Base-by-base conservation (phyloP, 768 basidiomycete genomes). In the Hebeloma cylindrosporum region DNA sequence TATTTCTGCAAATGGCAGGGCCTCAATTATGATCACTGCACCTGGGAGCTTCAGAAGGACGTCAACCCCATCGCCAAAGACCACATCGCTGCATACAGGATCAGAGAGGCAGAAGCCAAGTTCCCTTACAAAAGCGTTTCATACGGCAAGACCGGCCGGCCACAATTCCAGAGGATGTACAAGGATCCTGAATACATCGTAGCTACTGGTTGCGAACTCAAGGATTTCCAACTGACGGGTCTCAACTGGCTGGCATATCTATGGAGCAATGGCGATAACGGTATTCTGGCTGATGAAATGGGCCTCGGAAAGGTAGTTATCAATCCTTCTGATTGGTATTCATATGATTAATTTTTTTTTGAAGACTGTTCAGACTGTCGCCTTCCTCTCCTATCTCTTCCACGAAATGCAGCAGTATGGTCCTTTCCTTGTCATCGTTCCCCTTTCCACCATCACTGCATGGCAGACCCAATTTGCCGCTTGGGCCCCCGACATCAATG, bases 251-350 rank as follows among this genome's bases (percentile, higher is more conserved):
- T 99, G n/a, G 87, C 91, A 3, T 98, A 95, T 65, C 72, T 94
- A 11, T 98, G 96, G 96, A 83, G 79, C 53, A 83, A 91, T 55
- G 90, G 90, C 7, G 88, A 95, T 57, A 98, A 98, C 61, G 96
- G 96, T 14, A 96, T 99, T 47, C 71, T 99, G 26, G 96, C 96
- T 1, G 96, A 99, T 60, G 96, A 99, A 77, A 99, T 98, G 96
- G 96, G 96, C 63, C 85, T 99, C 18, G 96, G 96, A 42, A 99
- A 99, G 81, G 79, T 88, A 51, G 34, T 55, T 48, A 53, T 7
- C 13, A 27, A 34, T 35, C 20, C 29, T 13, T 34, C 14, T 18
- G n/a, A 13, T 47, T 28, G 26, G 0, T n/a, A 43, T 34, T 42
- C 4, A 53, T 17, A 33, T 53, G 45, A 14, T 47, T n/a, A 47